Evolutionary conservation across 352 stramenopile genomes (phyloP), one percentile per base, ranked within the genome.

Genomic region (Pythium monospermum): DNA sequence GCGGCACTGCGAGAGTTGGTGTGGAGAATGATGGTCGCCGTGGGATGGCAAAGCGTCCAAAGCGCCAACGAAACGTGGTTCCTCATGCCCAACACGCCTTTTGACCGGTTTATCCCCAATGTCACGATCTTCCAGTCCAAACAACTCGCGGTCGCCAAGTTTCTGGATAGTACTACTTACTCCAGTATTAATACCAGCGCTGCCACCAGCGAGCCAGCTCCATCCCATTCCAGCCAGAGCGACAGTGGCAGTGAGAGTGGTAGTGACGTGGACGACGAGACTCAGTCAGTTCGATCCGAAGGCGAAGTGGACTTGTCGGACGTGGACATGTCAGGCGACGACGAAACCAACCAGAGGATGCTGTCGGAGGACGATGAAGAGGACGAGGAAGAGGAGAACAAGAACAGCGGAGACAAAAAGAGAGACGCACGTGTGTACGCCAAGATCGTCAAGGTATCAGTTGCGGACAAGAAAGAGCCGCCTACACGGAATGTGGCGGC

Each of bases 101-200:
- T 91, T 45, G 66, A 78, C 36, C 66, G 79, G 47, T 92, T 73
- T 48, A 54, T 81, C 11, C 81, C 82, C 8, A 87, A 91, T 48
- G 69, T 80, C 15, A 94, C 74, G 12, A 78, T 94, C 43, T 90
- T 92, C 46, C 53, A 68, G 30, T 77, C 71, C 19, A 87, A 90
- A 53, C 35, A 61, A n/a, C 53, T 72, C 18, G 80, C 74, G 21
- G 62, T 90, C 30, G 61, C 66, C 47, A 88, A 76, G 48, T 88
- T 78, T 26, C 44, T 94, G n/a, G 59, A 73, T 32, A n/a, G n/a
- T n/a, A n/a, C n/a, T n/a, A n/a, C n/a, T n/a, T n/a, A n/a, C n/a
- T n/a, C n/a, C n/a, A 60, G 62, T 19, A 66, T 47, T 19, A 61
- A 64, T 35, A 13, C 13, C 30, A 13, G 30, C 30, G 30, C 30